Evolutionary conservation across 1,139 yeast genomes (phyloP).

Genomic region (Candida tropicalis): DNA sequence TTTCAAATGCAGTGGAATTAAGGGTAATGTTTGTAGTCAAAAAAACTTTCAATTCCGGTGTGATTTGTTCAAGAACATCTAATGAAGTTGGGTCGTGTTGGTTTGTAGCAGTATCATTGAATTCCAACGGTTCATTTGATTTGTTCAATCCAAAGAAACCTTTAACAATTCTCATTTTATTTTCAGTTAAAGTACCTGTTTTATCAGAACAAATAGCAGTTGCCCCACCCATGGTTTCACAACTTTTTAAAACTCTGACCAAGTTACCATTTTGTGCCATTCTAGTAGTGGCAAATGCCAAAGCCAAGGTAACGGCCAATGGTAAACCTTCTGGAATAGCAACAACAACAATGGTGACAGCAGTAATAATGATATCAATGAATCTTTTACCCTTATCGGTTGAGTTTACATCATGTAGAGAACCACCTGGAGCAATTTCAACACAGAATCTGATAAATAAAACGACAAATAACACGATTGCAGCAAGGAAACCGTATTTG

Average conservation of each 20-base stretch:
- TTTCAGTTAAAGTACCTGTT: slow-evolving; percentile 95
- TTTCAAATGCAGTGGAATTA: slow-evolving; percentile 91
- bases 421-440: slow-evolving; percentile 59
- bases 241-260: slow-evolving; percentile 89
- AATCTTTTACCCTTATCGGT: slow-evolving; percentile 85
- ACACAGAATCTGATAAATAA: slow-evolving; percentile 76
- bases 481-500: slow-evolving; percentile 87
- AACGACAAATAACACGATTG: slow-evolving; percentile 74
- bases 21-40: slow-evolving; percentile 65
- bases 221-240: slow-evolving; percentile 99
- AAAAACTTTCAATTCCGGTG: slow-evolving; percentile 33
- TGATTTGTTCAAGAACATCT: slow-evolving; percentile 34
- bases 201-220: slow-evolving; percentile 97
- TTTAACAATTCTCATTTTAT: slow-evolving; percentile 84
- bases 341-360: slow-evolving; percentile 91
- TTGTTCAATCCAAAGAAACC: slow-evolving; percentile 58
- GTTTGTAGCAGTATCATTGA: slow-evolving; percentile 42
- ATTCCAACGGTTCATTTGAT: slow-evolving; percentile 27
- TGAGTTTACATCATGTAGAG: slow-evolving; percentile 45
- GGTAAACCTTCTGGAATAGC: slow-evolving; percentile 99
- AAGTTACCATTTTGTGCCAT: slow-evolving; percentile 96
- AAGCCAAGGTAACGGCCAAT: slow-evolving; percentile 90
- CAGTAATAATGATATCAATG: slow-evolving; percentile 82
- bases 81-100: slow-evolving; percentile 28
- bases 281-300: slow-evolving; percentile 96